Evolutionary conservation across 768 basidiomycete species (phyloP).

Genomic region (Tulasnella sp.): DNA sequence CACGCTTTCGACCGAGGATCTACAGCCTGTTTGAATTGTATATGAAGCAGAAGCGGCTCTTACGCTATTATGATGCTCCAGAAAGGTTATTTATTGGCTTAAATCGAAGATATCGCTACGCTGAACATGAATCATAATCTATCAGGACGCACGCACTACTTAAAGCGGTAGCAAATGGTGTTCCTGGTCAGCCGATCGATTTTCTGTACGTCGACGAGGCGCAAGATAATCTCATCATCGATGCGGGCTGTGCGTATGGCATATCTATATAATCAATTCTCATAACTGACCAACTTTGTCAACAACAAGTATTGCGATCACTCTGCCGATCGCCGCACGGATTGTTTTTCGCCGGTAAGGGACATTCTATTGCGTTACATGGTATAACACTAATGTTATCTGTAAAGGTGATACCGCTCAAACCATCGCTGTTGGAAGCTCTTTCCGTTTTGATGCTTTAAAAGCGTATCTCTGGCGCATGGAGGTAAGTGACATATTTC

Average conservation of each 20-base stretch:
- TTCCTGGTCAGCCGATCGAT: conserved; percentile 29
- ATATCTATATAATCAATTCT: not conserved
- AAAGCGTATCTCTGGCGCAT: conserved; percentile 55
- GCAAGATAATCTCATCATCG: conserved; percentile 61
- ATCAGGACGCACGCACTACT: conserved; percentile 1
- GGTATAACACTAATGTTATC: no score
- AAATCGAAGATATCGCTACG: no score
- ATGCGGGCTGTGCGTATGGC: conserved; percentile 23
- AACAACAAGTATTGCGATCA: conserved; percentile 42
- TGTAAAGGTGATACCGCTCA: conserved; percentile 55
- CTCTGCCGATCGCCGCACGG: conserved; percentile 55
- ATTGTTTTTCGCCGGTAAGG: conserved; percentile 65
- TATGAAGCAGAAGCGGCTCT: conserved; percentile 31
- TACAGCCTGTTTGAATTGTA: conserved; percentile 50
- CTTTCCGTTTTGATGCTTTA: conserved; percentile 61
- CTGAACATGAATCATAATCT: not conserved
- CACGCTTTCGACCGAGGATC: conserved; percentile 34
- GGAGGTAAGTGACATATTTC: conserved; percentile 36
- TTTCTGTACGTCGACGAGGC: conserved; percentile 65
- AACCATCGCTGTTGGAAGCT: conserved; percentile 60
- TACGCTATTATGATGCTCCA: conserved; percentile 38
- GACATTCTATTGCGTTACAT: no score
- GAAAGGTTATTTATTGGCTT: conserved; percentile 27
- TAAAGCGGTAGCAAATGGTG: not conserved
- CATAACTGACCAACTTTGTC: no score